phyloP scores from a whole-genome alignment of 495 filamentous ascomycete genomes.

The Cryomyces minteri region DNA sequence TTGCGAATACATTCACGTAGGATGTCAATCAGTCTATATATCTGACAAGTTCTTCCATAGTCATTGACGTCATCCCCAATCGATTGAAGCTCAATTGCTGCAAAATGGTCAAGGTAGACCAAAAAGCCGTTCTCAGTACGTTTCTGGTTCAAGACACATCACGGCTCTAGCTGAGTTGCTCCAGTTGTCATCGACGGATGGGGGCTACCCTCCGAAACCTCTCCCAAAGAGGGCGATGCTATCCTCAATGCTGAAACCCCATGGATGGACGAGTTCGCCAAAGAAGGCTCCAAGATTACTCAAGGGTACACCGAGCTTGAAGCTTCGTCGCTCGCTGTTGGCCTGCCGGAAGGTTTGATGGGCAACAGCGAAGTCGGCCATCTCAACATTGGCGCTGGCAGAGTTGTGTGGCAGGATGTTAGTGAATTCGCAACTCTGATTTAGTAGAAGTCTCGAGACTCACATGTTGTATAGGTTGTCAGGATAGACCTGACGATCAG shows the following conservation, averaged over 20 bases:
- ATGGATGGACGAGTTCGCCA: slow-evolving; percentile 63
- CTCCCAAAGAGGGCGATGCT: slow-evolving; percentile 74
- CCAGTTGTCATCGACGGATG: slow-evolving; percentile 95
- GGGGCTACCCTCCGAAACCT: slow-evolving; percentile 68
- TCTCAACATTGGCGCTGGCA: slow-evolving; percentile 92
- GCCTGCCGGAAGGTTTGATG: slow-evolving; percentile 92
- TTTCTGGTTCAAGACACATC: slow-evolving; percentile 43
- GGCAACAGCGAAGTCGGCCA: slow-evolving; percentile 97
- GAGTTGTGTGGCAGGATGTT: slow-evolving; percentile 96
- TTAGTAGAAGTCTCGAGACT: not conserved
- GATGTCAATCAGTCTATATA: no score
- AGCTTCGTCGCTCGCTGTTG: slow-evolving; percentile 88
- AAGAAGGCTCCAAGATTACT: slow-evolving; percentile 39
- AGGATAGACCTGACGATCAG: slow-evolving; percentile 92
- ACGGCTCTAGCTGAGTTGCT: slow-evolving; percentile 5
- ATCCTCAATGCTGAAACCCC: slow-evolving; percentile 86
- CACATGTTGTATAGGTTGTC: slow-evolving; percentile 30
- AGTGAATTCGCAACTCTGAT: not conserved
- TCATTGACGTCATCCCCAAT: no score
- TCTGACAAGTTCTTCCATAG: no score
- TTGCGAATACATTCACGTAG: no score
- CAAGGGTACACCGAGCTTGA: slow-evolving; percentile 79
- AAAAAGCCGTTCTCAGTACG: slow-evolving; percentile 61
- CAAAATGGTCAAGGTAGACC: slow-evolving; percentile 62
- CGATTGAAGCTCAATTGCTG: not conserved